Base-by-base conservation (phyloP, 1,139 yeast genomes). In the Candida sp. region DNA sequence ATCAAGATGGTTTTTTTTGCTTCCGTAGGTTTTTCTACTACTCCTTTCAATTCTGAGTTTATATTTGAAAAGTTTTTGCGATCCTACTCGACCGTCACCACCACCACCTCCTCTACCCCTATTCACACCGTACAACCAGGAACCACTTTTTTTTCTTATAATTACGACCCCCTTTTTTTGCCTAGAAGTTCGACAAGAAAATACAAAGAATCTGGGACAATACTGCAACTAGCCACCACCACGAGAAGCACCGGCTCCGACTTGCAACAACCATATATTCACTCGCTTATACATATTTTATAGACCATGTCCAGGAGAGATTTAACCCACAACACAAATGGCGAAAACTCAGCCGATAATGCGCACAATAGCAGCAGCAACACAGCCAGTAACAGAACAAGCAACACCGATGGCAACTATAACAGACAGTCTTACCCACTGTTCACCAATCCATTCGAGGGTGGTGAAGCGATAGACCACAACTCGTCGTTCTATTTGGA, bases 401-500 rank as follows among this genome's bases (percentile, higher is more conserved):
- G 7, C 28, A 8, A 25, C 5, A 4, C 30, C 28, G 41, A 38
- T 9, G n/a, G 12, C 25, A 34, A 26, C n/a, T 25, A 33, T 6
- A 43, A 33, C 5, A 26, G 46, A 33, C 46, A 43, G 26, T 43
- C 46, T 5, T 43, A 43, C 9, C 46, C 46, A 12, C 26, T 25
- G 32, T 43, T 33, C 12, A 34, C 39, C 7, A 34, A 43, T 26
- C 46, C 46, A n/a, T 43, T 43, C 11, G 40, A 43, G 8, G 8
- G 9, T 25, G 25, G 34, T 9, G 37, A 25, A 26, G 12, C 26
- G 7, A 9, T 9, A 1, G 40, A 33, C 5, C 33, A 43, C n/a
- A 32, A n/a, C 7, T 26, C 46, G 3, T 25, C 40, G 27, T 28
- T 28, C 28, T 38, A 38, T 25, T 25, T 25, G 7, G 41, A 38